phyloP scores from a whole-genome alignment of 805 yeast species.

The Phaffomyces antillensis region DNA sequence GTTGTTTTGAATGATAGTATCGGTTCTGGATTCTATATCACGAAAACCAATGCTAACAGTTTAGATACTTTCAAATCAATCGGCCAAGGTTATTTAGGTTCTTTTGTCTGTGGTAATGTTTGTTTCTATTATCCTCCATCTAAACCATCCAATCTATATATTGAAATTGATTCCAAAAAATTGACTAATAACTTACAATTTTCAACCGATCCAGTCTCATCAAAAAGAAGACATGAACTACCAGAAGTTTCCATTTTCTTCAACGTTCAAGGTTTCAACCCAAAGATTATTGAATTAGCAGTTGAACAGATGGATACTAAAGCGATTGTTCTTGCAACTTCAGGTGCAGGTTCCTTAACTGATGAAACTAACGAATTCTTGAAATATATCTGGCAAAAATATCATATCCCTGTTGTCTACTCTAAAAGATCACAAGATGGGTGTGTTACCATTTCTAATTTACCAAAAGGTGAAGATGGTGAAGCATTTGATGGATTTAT shows the following conservation, averaged over 20 bases:
- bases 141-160: conserved; percentile 39
- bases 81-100: conserved; percentile 67
- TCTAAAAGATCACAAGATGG: conserved; percentile 68
- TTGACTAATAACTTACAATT: conserved; percentile 17
- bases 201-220: conserved; percentile 17
- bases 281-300: conserved; percentile 39
- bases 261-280: conserved; percentile 54
- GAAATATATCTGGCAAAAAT: conserved; percentile 30
- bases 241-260: conserved; percentile 49
- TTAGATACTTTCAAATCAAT: conserved; percentile 61
- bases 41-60: conserved; percentile 64
- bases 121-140: conserved; percentile 60
- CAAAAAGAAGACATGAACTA: conserved; percentile 22
- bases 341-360: conserved; percentile 66
- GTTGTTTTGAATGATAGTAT: conserved; percentile 64
- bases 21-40: conserved; percentile 62
- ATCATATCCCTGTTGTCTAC: conserved; percentile 48
- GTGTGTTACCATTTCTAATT: conserved; percentile 43
- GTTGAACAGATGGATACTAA: conserved; percentile 37
- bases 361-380: conserved; percentile 40
- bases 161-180: conserved; percentile 29
- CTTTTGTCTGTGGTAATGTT: conserved; percentile 58
- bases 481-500: conserved; percentile 34
- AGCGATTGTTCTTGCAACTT: conserved; percentile 60
- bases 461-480: conserved; percentile 24